Base-by-base conservation (phyloP, 75 land plant genomes). In the Selaginella moellendorffii region DNA sequence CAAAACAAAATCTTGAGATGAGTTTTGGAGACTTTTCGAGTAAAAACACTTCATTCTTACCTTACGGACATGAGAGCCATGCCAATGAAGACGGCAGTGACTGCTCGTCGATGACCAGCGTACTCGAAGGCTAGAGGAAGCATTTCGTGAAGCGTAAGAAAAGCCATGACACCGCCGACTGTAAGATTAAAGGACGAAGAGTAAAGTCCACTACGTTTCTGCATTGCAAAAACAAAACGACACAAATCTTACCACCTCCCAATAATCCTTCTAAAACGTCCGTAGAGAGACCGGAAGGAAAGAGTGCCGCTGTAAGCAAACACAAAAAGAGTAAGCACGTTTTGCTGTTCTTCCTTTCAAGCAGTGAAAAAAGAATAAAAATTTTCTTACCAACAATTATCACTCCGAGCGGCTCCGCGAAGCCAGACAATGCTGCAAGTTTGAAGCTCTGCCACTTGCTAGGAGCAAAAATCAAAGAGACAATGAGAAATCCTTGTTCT, bases 141-240 rank as follows among this genome's bases (percentile, higher is more conserved):
- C 95, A 92, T 88, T 77, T 92, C 97, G 64, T 88, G 97, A 68
- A 92, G 61, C 0, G 97, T 92, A 31, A 92, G 76, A 65, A 92
- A 87, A 29, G 95, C 97, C 97, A 92, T 92, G 27, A 92, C 95
- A 46, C 97, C 97, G 25, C 97, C 97, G 74, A 92, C 97, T 88
- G 76, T 24, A 21, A 53, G 10, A 56, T 9, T 19, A 10, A 18
- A 10, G 10, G 14, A 46, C 10, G 10, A 10, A 46, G 51, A 18
- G 51, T 18, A 46, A 24, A 56, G 60, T 5, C n/a, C 5, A 2
- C 9, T 20, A 20, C 8, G 20, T 56, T 9, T 24, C 24, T 56
- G 2, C 61, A 62, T 25, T 1, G 19, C 5, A 27, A 2, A 63
- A 2, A 31, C 0, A 28, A 25, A 52, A 65, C 2, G 8, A 2